Base-by-base conservation (phyloP, 2,329 filamentous ascomycete genomes). In the Paecilomyces formosus region DNA sequence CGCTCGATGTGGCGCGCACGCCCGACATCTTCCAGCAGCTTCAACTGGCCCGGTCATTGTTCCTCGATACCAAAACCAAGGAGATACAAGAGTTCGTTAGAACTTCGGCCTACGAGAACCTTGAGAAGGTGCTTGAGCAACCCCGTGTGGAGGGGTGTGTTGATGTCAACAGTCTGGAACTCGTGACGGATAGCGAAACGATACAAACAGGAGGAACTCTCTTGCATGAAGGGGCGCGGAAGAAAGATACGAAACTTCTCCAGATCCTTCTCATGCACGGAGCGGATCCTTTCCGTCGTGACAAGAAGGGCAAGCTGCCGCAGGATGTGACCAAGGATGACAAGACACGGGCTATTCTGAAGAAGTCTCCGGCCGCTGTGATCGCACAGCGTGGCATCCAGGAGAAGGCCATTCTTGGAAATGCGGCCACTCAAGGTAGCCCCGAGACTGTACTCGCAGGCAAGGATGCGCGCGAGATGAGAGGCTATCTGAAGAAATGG, bases 401-500 rank as follows among this genome's bases (percentile, higher is more conserved):
- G 74, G 94, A 99, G 75, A 96, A 94, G 78, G 94, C 92, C 0
- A 95, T 99, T 3, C 82, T 99, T 15, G 93, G 92, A 1, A 90
- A 89, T 60, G 88, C 71, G 61, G 72, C 80, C 13, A 79, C 84
- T 26, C 79, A 86, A 15, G 79, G 82, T 9, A 83, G 89, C 63
- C 79, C 84, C 1, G 84, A 86, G 39, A 73, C 74, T 54, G 78
- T 80, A 15, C 74, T 84, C 59, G 89, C 88, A 26, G 88, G 89
- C 15, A 92, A 93, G 64, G 94, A 99, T 70, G 89, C 90, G 18
- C 84, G 92, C 54, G 93, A 97, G 75, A 97, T 99, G 90, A 97
- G 96, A 78, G 94, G 94, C 6, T 99, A 97, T 72, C 80, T 99
- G 58, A 97, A 97, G 78, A 99, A 99, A 74, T 99, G 94, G 94